These are phyloP conservation scores for Ceratopteris richardii DNA, from an alignment of 75 land plant genomes.

Conservation along the genomic window DNA sequence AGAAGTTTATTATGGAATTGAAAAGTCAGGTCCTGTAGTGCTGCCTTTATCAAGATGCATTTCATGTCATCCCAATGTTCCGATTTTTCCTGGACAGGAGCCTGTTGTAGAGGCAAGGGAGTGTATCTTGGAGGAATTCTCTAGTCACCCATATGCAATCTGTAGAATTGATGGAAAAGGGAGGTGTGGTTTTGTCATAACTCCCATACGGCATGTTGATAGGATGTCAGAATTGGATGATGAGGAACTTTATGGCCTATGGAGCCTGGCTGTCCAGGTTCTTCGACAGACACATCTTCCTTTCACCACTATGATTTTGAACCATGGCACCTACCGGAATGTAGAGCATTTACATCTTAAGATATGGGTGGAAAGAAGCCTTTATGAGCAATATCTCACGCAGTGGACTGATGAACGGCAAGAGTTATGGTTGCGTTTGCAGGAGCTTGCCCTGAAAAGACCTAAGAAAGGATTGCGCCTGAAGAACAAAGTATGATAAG, in stretches of 20 bases:
- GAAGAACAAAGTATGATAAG: no score
- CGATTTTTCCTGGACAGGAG: constrained; percentile 11
- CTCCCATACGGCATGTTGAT: constrained; percentile 24
- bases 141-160: constrained; percentile 14
- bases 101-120: constrained; percentile 13
- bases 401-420: not conserved
- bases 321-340: constrained; percentile 25
- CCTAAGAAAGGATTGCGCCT: not conserved
- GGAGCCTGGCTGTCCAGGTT: constrained; percentile 19
- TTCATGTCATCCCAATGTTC: constrained; percentile 14
- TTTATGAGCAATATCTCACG: not conserved
- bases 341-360: constrained; percentile 27
- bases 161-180: constrained; percentile 28
- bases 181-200: constrained; percentile 22
- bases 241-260: constrained; percentile 21
- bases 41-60: constrained; percentile 15
- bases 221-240: constrained; percentile 26
- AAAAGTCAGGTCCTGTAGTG: constrained; percentile 10
- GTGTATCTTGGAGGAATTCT: constrained; percentile 16
- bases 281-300: constrained; percentile 8
- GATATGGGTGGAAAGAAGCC: constrained; percentile 17
- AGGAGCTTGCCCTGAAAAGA: constrained; percentile 3
- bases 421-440: constrained; percentile 9
- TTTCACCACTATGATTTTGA: constrained; percentile 19
- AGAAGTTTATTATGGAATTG: constrained; percentile 12